Evolutionary conservation across 2,329 filamentous ascomycete species (phyloP).

Genomic region (Paracamarosporium sp.): DNA sequence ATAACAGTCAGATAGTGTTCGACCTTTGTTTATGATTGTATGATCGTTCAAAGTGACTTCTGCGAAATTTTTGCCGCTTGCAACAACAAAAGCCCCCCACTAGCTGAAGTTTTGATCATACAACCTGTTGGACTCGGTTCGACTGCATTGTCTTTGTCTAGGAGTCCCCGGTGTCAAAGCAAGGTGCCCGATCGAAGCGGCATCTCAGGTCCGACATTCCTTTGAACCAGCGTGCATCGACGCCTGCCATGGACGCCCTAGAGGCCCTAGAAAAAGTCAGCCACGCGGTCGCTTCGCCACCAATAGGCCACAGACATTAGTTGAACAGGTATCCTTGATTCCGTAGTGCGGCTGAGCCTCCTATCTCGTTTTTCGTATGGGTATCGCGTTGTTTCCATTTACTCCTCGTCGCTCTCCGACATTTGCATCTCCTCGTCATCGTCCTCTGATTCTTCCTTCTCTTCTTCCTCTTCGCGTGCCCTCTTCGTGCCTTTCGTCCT

Average conservation of each 20-base stretch:
- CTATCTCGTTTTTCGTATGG: not conserved
- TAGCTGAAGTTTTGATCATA: not conserved
- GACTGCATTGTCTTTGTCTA: too few species aligned
- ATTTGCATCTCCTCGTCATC: slow-evolving; percentile 63
- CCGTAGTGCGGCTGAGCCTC: not conserved
- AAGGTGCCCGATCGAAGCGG: too few species aligned
- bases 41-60: too few species aligned
- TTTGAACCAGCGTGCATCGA: not conserved
- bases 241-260: not conserved
- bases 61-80: too few species aligned
- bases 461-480: slow-evolving; percentile 67
- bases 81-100: not conserved
- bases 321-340: not conserved
- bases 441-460: slow-evolving; percentile 61
- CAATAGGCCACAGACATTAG: not conserved
- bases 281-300: not conserved
- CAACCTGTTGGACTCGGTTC: not conserved
- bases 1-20: too few species aligned
- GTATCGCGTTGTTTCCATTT: slow-evolving; percentile 10
- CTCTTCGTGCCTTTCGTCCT: slow-evolving; percentile 69
- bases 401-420: slow-evolving; percentile 73
- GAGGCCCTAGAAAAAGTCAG: not conserved
- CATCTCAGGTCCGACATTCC: not conserved
- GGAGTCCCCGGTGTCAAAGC: too few species aligned
- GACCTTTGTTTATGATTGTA: not conserved